Evolutionary conservation across 352 stramenopile genomes (phyloP).

Genomic region (Blastocystis sp.): DNA sequence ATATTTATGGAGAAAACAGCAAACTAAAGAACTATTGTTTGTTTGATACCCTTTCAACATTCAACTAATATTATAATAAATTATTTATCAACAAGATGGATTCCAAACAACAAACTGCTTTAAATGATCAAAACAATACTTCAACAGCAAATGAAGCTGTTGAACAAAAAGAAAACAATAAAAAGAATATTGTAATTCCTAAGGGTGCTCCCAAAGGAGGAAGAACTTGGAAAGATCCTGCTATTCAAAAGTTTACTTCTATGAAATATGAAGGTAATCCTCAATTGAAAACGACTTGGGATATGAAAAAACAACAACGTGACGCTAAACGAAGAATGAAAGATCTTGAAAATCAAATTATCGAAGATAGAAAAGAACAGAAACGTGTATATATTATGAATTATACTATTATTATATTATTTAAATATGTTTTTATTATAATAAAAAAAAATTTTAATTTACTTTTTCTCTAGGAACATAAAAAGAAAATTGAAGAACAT

Average conservation of each 20-base stretch:
- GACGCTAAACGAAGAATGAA: conserved; percentile 59
- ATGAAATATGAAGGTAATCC: conserved; percentile 56
- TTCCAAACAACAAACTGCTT: no score
- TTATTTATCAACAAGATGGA: no score
- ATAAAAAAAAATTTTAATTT: no score
- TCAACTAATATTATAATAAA: no score
- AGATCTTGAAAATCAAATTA: conserved; percentile 59
- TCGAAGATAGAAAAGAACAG: conserved; percentile 51
- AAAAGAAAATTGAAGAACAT: conserved; percentile 57
- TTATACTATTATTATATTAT: no score
- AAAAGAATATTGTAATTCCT: conserved; percentile 30
- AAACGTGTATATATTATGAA: conserved; percentile 46
- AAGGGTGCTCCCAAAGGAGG: not conserved
- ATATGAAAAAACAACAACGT: conserved; percentile 58
- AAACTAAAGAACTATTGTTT: no score
- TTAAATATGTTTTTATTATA: no score
- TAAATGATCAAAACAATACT: no score
- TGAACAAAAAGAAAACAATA: not conserved
- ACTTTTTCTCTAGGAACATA: conserved; percentile 44
- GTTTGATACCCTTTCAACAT: no score
- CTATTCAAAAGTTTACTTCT: conserved; percentile 43
- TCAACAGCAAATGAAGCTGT: not conserved
- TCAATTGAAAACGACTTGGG: conserved; percentile 61
- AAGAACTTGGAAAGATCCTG: conserved; percentile 17
- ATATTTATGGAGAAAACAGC: no score